phyloP scores from a whole-genome alignment of 139 green algal genomes.

The Tetraselmis chui region DNA sequence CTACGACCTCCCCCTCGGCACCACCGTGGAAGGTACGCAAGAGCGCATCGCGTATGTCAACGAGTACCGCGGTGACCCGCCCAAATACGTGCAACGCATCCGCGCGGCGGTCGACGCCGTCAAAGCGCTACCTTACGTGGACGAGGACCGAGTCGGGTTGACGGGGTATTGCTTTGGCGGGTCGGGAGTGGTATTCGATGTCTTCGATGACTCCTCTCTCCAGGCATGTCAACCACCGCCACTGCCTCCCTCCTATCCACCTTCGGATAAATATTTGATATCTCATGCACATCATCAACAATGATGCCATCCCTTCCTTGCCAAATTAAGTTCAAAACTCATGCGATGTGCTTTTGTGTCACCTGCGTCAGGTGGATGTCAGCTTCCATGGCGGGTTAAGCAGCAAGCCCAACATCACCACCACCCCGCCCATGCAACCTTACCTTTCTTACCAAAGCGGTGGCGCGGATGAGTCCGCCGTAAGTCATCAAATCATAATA shows the following conservation, averaged over 20 bases:
- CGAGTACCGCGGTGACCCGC: not conserved
- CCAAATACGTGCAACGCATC: not conserved
- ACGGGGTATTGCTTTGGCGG: not conserved
- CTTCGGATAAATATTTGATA: not conserved
- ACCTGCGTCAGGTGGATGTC: not conserved
- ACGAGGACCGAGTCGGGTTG: not conserved
- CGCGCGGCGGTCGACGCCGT: not conserved
- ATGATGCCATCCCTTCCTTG: no score
- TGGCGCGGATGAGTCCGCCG: not conserved
- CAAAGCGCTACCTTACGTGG: not conserved
- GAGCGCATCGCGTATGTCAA: not conserved
- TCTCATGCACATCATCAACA: no score
- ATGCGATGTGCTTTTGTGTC: not conserved
- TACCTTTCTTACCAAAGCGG: not conserved
- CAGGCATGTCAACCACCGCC: not conserved
- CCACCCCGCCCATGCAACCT: not conserved
- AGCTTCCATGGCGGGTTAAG: not conserved
- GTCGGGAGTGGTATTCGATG: not conserved
- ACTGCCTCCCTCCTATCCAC: not conserved
- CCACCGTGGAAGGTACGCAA: not conserved
- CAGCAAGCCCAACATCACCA: not conserved
- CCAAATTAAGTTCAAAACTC: no score
- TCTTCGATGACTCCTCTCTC: not conserved
- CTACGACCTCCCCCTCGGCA: not conserved
- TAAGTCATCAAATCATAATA: not conserved